phyloP scores from a whole-genome alignment of 2,329 filamentous ascomycete species.

The Verticillium nonalfalfae region DNA sequence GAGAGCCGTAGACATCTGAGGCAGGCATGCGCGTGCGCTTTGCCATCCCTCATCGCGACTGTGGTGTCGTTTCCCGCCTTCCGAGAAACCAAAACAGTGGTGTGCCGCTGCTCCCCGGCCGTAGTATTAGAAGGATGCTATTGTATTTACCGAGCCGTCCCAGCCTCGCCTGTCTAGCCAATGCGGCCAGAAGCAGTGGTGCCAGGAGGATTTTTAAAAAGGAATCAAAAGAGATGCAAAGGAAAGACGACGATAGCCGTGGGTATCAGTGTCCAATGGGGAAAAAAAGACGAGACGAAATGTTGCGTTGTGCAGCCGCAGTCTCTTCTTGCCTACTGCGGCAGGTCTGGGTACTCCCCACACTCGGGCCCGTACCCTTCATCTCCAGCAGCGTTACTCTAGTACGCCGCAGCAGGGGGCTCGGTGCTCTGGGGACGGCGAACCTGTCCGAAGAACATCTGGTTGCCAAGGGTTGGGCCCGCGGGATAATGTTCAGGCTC shows the following conservation, averaged over 20 bases:
- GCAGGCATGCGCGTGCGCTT: not conserved
- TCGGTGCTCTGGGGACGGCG: constrained; percentile 72
- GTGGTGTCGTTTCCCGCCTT: not conserved
- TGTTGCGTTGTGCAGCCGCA: not conserved
- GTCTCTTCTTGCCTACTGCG: not conserved
- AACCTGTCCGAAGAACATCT: constrained; percentile 68
- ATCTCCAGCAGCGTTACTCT: not conserved
- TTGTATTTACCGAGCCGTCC: constrained; percentile 8
- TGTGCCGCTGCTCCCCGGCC: not conserved
- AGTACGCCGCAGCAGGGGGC: constrained; percentile 32
- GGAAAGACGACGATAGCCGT: not conserved
- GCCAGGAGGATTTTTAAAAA: not conserved
- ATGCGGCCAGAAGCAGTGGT: not conserved
- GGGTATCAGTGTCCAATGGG: not conserved
- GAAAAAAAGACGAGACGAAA: not conserved
- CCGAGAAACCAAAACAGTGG: not conserved
- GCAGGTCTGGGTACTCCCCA: not conserved
- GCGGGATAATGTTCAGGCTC: constrained; percentile 72
- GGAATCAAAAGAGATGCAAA: not conserved
- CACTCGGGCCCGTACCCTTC: not conserved
- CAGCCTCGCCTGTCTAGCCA: not conserved
- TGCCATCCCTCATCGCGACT: not conserved
- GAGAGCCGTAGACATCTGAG: not conserved
- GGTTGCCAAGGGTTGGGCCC: constrained; percentile 48
- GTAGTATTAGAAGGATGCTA: constrained; percentile 12